These are phyloP conservation scores for Psilocybe cyanescens DNA, from an alignment of 768 basidiomycete species.

Conservation along the genomic window DNA sequence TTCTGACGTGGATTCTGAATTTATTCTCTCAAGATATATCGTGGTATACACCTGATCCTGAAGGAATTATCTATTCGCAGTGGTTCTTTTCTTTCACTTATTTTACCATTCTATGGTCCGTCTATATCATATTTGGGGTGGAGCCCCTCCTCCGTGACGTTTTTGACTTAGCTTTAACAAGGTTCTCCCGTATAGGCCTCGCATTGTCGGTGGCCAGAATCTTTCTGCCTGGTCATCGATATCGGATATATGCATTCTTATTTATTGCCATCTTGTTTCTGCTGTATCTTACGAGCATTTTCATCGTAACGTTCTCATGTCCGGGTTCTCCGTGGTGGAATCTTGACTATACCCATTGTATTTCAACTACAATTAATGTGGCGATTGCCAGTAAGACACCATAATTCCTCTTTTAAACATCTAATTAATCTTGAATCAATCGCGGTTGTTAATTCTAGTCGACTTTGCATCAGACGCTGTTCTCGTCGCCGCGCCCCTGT, in stretches of 20 bases:
- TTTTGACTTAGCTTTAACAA: not conserved
- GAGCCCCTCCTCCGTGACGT: too few species aligned
- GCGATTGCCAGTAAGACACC: not conserved
- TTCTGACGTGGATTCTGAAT: not conserved
- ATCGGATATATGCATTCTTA: conserved; percentile 6
- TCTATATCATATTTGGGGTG: not conserved
- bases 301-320: conserved; percentile 14
- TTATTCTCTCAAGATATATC: not conserved
- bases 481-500: conserved; percentile 27
- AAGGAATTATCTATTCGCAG: conserved; percentile 9
- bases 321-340: conserved; percentile 2
- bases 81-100: conserved; percentile 12
- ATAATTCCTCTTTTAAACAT: too few species aligned
- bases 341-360: conserved; percentile 1
- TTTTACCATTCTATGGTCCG: conserved; percentile 16
- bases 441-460: too few species aligned
- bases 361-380: not conserved
- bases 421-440: too few species aligned
- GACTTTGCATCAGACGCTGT: conserved; percentile 20
- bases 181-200: conserved; percentile 18
- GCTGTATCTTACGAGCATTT: conserved; percentile 8
- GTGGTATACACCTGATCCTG: not conserved
- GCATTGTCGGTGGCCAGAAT: conserved; percentile 19
- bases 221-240: conserved; percentile 16
- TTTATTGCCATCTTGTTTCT: conserved; percentile 6